Percentiles rank a stretch among this genome's conserved stretches.
Evolutionary conservation across 2,329 filamentous ascomycete genomes (phyloP).

Genomic region (Chaetothyriales sp.): DNA sequence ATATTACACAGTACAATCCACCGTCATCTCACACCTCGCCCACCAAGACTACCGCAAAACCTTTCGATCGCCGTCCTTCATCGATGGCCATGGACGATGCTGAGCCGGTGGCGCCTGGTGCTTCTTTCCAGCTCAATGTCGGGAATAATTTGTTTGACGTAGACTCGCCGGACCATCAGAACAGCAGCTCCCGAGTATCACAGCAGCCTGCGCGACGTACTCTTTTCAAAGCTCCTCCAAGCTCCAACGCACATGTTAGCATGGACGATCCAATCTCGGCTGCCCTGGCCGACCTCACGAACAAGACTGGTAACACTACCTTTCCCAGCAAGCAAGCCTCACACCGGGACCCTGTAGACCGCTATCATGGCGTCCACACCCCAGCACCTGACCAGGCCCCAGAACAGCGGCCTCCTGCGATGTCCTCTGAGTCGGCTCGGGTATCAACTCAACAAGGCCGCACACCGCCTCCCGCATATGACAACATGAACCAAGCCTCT

Average conservation of each 20-base stretch:
- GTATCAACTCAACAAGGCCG: slow-evolving; percentile 41
- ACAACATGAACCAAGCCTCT: slow-evolving; percentile 35
- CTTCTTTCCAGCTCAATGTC: slow-evolving; percentile 83
- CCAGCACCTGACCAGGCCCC: slow-evolving; percentile 44
- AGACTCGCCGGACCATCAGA: slow-evolving; percentile 56
- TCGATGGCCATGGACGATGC: slow-evolving; percentile 43
- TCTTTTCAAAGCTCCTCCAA: slow-evolving; percentile 10
- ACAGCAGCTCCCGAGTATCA: slow-evolving; percentile 29
- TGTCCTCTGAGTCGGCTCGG: slow-evolving; percentile 4
- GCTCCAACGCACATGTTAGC: slow-evolving; percentile 40
- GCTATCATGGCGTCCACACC: slow-evolving; percentile 84
- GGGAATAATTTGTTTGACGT: slow-evolving; percentile 95
- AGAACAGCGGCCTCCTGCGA: slow-evolving; percentile 17
- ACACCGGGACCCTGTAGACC: slow-evolving; percentile 80
- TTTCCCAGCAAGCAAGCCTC: slow-evolving; percentile 62
- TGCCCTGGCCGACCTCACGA: slow-evolving; percentile 80
- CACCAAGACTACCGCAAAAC: slow-evolving; percentile 28
- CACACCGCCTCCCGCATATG: slow-evolving; percentile 81
- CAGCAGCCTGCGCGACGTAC: slow-evolving; percentile 24
- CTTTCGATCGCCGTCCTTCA: slow-evolving; percentile 26
- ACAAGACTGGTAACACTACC: slow-evolving; percentile 7
- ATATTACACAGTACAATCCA: slow-evolving; percentile 14
- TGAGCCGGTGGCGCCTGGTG: slow-evolving; percentile 78
- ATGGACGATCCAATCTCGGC: slow-evolving; percentile 68
- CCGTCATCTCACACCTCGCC: slow-evolving; percentile 30